Evolutionary conservation across 179 eudicot species (phyloP), one percentile per base, ranked within the genome.

Genomic region (Silene noctiflora): DNA sequence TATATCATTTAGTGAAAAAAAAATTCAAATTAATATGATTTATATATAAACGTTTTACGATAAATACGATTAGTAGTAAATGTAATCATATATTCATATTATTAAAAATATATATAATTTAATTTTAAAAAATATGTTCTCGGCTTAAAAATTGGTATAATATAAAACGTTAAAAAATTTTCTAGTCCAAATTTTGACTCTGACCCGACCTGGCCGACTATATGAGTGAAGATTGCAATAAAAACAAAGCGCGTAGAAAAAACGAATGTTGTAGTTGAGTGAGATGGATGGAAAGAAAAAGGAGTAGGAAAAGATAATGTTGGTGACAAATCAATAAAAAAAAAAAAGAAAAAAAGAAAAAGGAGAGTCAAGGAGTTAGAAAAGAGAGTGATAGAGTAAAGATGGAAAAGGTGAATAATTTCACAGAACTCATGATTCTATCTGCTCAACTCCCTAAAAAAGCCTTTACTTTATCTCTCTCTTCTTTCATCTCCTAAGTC

Each of bases 401-500:
- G 48, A 46, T 51, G 58, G 66, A 65, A 56, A 72, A 80, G 58
- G 22, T 42, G 75, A 46, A 75, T 62, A 4, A 31, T 70, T 19
- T 35, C 17, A 16, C 24, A 12, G 13, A 69, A 44, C 59, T 69
- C 74, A 24, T 71, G 61, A 71, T 66, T 11, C 35, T 51, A 19
- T 60, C 51, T 67, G 29, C 83, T 71, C 79, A 76, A 58, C 74
- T 67, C 59, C 69, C 78, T 67, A 83, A 79, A 88, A 86, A 82
- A 79, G 1, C 29, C 29, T 27, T 60, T 24, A 72, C 78, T 79
- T 77, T 82, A 64, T 81, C 79, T 71, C 82, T 71, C 82, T 67
- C 85, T 65, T 74, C 83, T n/a, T 77, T 80, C 81, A 83, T 83
- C 81, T 77, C 68, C n/a, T n/a, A n/a, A n/a, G n/a, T n/a, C n/a